These are phyloP conservation scores for Rubroboletus satanas DNA, from an alignment of 768 basidiomycete genomes.

Conservation along the genomic window DNA sequence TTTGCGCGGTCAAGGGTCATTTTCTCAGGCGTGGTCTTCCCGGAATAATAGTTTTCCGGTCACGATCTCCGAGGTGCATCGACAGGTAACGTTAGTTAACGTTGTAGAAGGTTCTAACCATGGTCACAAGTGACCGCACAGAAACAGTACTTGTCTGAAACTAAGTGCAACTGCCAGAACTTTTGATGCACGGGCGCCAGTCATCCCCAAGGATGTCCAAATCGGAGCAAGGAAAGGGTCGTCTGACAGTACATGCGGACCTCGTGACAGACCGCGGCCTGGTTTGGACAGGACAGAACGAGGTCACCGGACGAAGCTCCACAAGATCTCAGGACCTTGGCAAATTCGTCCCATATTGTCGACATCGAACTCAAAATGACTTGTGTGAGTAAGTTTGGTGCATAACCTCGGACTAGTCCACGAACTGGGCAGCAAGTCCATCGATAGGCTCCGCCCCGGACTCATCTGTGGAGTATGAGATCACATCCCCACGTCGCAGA, in stretches of 20 bases:
- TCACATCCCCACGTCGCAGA: conserved; percentile 21
- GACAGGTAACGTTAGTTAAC: neutral
- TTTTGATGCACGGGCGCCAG: neutral
- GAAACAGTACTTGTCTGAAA: neutral
- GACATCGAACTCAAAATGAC: conserved; percentile 7
- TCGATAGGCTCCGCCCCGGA: conserved; percentile 7
- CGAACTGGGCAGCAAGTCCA: neutral
- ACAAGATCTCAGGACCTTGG: conserved; percentile 5
- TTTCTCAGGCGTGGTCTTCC: neutral
- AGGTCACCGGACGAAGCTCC: conserved; percentile 1
- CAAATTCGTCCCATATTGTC: conserved; percentile 7
- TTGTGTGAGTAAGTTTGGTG: neutral
- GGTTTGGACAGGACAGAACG: neutral
- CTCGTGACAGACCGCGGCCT: conserved; percentile 1
- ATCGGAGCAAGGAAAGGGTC: conserved; percentile 4
- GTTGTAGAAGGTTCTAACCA: neutral
- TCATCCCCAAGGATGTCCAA: neutral
- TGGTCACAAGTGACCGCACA: neutral
- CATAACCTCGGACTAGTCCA: conserved; percentile 8
- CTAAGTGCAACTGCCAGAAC: neutral
- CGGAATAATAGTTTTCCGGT: neutral
- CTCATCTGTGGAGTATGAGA: conserved; percentile 8
- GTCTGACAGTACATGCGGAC: conserved; percentile 11
- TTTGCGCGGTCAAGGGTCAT: neutral
- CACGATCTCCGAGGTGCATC: neutral